Conservation (phyloP, 2,329 filamentous ascomycete species). For the Colletotrichum sp. region DNA sequence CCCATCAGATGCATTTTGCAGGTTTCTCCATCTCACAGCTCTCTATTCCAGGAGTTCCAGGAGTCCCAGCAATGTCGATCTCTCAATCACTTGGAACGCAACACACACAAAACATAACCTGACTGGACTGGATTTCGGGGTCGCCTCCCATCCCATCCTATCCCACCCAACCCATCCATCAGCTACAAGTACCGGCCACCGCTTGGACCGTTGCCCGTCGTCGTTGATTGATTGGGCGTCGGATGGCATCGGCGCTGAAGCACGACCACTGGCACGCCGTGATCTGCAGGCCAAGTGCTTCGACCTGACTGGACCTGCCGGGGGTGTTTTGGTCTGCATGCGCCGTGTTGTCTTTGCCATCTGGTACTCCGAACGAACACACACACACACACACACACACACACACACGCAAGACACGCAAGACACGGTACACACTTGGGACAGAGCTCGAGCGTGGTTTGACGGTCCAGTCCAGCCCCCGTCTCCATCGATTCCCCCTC, state of each 20-base stretch:
- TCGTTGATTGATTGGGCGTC: conserved; percentile 10
- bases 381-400: background rate
- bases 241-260: background rate
- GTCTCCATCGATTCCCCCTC: background rate
- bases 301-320: conserved; percentile 3
- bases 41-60: too few relatives aligned
- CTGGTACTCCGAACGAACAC: background rate
- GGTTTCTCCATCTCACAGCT: background rate
- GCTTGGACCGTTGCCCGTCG: background rate
- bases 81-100: background rate
- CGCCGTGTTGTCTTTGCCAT: background rate
- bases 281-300: conserved; percentile 12
- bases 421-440: background rate
- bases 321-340: background rate
- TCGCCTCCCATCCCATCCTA: background rate
- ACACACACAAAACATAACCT: background rate
- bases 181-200: background rate
- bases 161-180: background rate
- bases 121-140: background rate
- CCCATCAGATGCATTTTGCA: background rate
- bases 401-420: background rate
- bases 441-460: background rate
- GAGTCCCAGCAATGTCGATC: background rate
- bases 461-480: background rate
- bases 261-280: conserved; percentile 14